Base-by-base conservation (phyloP, 768 basidiomycete species). In the Leccinum incarnatum region DNA sequence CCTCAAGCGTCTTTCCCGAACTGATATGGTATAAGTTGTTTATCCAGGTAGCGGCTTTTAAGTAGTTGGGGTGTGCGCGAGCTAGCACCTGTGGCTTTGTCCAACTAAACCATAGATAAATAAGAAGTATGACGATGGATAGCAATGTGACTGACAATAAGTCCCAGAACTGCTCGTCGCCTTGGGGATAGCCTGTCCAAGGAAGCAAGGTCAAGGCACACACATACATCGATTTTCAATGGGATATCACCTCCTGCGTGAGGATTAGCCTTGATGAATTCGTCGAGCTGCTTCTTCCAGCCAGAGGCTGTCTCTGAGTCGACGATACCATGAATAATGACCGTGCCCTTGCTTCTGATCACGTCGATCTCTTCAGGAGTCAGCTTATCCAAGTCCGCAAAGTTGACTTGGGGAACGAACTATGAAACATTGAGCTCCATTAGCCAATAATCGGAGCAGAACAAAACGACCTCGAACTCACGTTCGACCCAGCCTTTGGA, bases 81-180 rank as follows among this genome's bases (percentile, higher is more conserved):
- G 29, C 29, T 29, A 9, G 29, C 29, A 29, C 29, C 29, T 29
- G 29, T 9, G 29, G 67, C 40, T 68, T 72, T 17, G 80, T 76
- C 80, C 80, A 81, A 69, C 79, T 80, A 46, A 27, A 59, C 19
- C 7, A 3, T 7, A 5, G 15, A 23, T 56, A 25, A 36, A 36
- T 29, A 53, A 45, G 19, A 10, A 53, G 54, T 40, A n/a, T 10
- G 1, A 1, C 19, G 5, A 29, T 17, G 37, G 7, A 34, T 29
- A 0, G 11, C 9, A 42, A 46, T 52, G 5, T 3, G 5, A 76
- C 82, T 53, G 64, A 87, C 87, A 88, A 89, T 54, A 90, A 80
- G 65, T 83, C 75, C 72, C 86, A 89, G 72, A 90, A 88, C 64
- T 89, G 88, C 54, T 85, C 87, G 63, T 89, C 73, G n/a, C 78